Percentiles rank a stretch among this genome's conserved stretches.
Conservation (phyloP, 345 rosid genomes). For the Cardamine resedifolia region DNA sequence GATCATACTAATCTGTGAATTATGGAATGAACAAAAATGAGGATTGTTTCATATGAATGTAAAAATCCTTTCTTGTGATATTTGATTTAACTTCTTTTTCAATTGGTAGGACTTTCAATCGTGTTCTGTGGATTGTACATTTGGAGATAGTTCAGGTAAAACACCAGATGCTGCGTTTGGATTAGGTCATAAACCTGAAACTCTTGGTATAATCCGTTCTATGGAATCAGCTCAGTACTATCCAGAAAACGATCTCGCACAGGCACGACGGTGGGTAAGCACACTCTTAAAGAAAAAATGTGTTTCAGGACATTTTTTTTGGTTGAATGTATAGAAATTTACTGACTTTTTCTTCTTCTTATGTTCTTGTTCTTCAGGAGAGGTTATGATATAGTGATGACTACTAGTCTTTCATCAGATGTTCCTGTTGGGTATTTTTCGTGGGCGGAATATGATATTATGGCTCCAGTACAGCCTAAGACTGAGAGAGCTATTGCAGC, state of each 20-base stretch:
- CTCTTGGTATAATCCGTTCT: slow-evolving; percentile 62
- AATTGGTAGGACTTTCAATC: slow-evolving; percentile 57
- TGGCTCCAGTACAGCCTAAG: slow-evolving; percentile 87
- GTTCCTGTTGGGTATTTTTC: slow-evolving; percentile 99
- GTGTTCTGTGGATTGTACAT: slow-evolving; percentile 71
- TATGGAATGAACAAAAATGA: background rate
- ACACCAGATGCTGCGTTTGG: slow-evolving; percentile 77
- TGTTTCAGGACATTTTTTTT: slow-evolving; percentile 24
- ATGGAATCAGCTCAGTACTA: slow-evolving; percentile 95
- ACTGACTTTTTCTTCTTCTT: background rate
- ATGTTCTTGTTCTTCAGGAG: slow-evolving; percentile 43
- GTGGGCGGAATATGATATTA: slow-evolving; percentile 96
- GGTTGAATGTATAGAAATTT: background rate
- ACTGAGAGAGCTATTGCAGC: slow-evolving; percentile 86
- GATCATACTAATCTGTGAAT: background rate
- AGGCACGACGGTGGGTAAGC: slow-evolving; percentile 99
- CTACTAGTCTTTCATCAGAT: slow-evolving; percentile 97
- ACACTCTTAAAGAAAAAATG: slow-evolving; percentile 40
- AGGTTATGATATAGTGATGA: slow-evolving; percentile 80
- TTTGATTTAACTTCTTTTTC: background rate
- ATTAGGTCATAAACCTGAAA: slow-evolving; percentile 40
- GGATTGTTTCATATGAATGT: background rate
- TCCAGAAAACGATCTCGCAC: slow-evolving; percentile 60
- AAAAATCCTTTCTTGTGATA: background rate
- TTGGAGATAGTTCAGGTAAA: slow-evolving; percentile 46